A percentile compares a stretch with the other conserved stretches of the same genome.
These are phyloP conservation scores for Astrocystis sublimbata DNA, from an alignment of 495 filamentous ascomycete species.

Conservation along the genomic window DNA sequence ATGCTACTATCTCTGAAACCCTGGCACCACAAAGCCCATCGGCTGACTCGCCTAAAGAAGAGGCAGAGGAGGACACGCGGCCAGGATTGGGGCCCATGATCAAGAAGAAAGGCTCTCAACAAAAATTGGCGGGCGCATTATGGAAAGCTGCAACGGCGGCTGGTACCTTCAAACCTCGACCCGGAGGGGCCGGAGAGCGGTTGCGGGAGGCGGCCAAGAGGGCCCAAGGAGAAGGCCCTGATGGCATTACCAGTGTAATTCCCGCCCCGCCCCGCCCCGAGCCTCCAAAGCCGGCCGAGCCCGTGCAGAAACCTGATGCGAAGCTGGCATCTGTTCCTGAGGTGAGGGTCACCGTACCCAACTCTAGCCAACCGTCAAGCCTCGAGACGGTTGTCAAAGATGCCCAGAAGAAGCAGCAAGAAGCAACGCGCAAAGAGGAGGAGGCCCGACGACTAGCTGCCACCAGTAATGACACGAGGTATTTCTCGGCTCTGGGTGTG, in stretches of 20 bases:
- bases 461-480: constrained; percentile 74
- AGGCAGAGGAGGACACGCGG: constrained; percentile 54
- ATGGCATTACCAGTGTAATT: constrained; percentile 86
- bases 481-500: constrained; percentile 74
- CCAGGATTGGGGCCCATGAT: constrained; percentile 91
- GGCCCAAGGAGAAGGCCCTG: constrained; percentile 59
- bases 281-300: constrained; percentile 23
- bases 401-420: constrained; percentile 37
- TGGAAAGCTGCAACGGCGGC: constrained; percentile 83
- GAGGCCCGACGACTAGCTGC: constrained; percentile 58
- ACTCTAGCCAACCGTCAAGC: constrained; percentile 36
- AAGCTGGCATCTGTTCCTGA: constrained; percentile 46
- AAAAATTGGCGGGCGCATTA: constrained; percentile 74
- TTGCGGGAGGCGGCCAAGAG: constrained; percentile 59
- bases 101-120: constrained; percentile 66
- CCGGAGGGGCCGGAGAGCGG: constrained; percentile 77
- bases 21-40: constrained; percentile 25
- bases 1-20: constrained; percentile 24
- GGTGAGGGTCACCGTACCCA: constrained; percentile 50
- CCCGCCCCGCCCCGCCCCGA: constrained; percentile 63
- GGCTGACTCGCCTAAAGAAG: constrained; percentile 36
- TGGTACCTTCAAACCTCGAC: constrained; percentile 76
- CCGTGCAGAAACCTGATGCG: constrained; percentile 37
- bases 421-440: constrained; percentile 38
- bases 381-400: constrained; percentile 47